Percentiles rank a stretch among this genome's conserved stretches.
Evolutionary conservation across 225 moss, liverwort and hornwort genomes (phyloP).

Genomic region (Bryum argenteum): DNA sequence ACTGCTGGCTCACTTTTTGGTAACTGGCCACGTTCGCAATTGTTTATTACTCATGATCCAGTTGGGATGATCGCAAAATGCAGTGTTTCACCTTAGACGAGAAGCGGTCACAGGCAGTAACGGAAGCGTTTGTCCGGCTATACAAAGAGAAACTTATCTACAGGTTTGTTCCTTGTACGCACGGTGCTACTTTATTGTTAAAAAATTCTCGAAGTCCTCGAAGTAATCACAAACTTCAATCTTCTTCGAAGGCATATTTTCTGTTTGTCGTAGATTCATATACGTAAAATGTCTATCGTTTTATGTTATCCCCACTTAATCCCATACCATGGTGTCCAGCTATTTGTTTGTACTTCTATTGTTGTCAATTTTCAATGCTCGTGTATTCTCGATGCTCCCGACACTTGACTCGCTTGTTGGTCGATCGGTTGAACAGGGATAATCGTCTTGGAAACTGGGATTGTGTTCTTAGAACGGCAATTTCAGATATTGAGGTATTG

Average conservation of each 20-base stretch:
- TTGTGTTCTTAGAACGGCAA: conserved; percentile 77
- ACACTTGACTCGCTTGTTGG: conserved; percentile 1
- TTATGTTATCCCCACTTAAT: background rate
- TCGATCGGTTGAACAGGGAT: conserved; percentile 58
- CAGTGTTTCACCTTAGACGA: conserved; percentile 98
- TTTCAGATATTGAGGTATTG: conserved; percentile 92
- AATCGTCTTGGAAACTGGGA: conserved; percentile 98
- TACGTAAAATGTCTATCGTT: background rate
- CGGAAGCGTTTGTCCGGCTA: conserved; percentile 85
- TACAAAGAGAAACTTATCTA: conserved; percentile 81
- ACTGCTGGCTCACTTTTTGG: background rate
- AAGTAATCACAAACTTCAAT: no score
- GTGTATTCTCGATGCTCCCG: background rate
- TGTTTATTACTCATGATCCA: conserved; percentile 13
- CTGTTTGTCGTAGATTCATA: background rate
- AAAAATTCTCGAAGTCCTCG: no score
- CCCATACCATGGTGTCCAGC: background rate
- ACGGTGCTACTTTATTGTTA: background rate
- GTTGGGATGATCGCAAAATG: conserved; percentile 31
- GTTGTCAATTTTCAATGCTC: background rate
- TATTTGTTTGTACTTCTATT: background rate
- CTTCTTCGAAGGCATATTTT: background rate
- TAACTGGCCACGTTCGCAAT: background rate
- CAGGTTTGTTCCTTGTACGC: conserved; percentile 47
- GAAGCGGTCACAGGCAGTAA: conserved; percentile 68